A percentile compares a stretch with the other conserved stretches of the same genome.
Conservation (phyloP, 345 rosid genomes). For the Citrus trifoliata region DNA sequence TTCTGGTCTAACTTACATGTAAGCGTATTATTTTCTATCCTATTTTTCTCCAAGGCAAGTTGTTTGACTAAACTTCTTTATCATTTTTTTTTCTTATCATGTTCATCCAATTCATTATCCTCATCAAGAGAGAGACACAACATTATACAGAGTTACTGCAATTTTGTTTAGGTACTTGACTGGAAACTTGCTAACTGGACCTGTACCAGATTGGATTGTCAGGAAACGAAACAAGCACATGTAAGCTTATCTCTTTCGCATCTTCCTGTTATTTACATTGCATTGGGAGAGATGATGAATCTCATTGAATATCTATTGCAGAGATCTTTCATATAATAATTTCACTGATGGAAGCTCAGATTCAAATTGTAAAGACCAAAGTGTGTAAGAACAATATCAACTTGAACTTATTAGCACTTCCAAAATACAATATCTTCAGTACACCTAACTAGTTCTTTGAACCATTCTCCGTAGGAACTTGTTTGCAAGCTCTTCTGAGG, state of each 20-base stretch:
- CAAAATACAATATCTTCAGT: not conserved
- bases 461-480: conserved; percentile 29
- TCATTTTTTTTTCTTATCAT: not conserved
- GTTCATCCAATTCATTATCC: not conserved
- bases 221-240: too few relatives aligned
- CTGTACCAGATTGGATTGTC: not conserved
- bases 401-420: not conserved
- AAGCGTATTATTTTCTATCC: not conserved
- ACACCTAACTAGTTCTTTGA: not conserved
- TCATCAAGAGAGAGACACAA: too few relatives aligned
- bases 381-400: conserved; percentile 17
- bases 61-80: not conserved
- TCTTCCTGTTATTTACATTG: too few relatives aligned
- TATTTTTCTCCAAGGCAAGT: not conserved
- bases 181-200: conserved; percentile 36
- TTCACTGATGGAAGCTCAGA: conserved; percentile 6
- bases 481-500: conserved; percentile 29
- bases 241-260: too few relatives aligned
- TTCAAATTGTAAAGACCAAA: not conserved
- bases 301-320: conserved; percentile 4
- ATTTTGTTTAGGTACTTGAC: conserved; percentile 28
- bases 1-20: conserved; percentile 6
- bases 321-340: conserved; percentile 41
- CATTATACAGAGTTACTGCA: too few relatives aligned
- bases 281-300: not conserved